Percentiles rank a stretch among this genome's conserved stretches.
Evolutionary conservation across 257 asterid genomes (phyloP).

Genomic region (Plectranthus barbatus): DNA sequence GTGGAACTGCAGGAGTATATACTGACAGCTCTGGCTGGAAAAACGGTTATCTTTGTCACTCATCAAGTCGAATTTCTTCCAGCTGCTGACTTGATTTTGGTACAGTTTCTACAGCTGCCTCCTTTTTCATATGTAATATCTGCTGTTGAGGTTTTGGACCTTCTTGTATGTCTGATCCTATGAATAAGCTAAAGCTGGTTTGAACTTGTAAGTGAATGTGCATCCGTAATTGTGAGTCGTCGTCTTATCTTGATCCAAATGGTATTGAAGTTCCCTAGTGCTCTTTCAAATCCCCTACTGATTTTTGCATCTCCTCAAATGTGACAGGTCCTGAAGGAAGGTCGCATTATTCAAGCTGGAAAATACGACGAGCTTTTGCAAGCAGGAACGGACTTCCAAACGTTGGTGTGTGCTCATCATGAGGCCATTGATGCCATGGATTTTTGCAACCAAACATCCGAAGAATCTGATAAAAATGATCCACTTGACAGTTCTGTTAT

Average conservation of each 20-base stretch:
- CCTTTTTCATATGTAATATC: background rate
- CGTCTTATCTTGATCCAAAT: background rate
- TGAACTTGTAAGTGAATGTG: background rate
- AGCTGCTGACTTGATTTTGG: slow-evolving; percentile 93
- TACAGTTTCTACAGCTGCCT: slow-evolving; percentile 23
- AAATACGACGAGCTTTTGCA: slow-evolving; percentile 89
- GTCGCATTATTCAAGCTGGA: slow-evolving; percentile 85
- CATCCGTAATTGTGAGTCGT: background rate
- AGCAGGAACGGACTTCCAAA: slow-evolving; percentile 89
- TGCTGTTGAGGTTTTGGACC: background rate
- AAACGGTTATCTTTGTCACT: slow-evolving; percentile 85
- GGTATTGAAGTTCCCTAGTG: background rate
- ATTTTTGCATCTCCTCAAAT: slow-evolving; percentile 7
- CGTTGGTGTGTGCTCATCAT: slow-evolving; percentile 87
- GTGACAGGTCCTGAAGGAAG: slow-evolving; percentile 88
- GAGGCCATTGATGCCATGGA: slow-evolving; percentile 99
- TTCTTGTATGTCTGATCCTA: background rate
- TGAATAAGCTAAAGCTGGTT: slow-evolving; percentile 3
- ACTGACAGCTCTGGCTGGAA: slow-evolving; percentile 70
- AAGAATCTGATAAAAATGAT: slow-evolving; percentile 50
- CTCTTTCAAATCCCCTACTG: slow-evolving; percentile 8
- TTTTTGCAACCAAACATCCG: slow-evolving; percentile 45
- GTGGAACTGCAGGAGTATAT: slow-evolving; percentile 77
- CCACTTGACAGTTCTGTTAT: slow-evolving; percentile 43
- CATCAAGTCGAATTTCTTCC: slow-evolving; percentile 98